phyloP scores from a whole-genome alignment of 169 alveolate species.

The Eimeria necatrix region DNA sequence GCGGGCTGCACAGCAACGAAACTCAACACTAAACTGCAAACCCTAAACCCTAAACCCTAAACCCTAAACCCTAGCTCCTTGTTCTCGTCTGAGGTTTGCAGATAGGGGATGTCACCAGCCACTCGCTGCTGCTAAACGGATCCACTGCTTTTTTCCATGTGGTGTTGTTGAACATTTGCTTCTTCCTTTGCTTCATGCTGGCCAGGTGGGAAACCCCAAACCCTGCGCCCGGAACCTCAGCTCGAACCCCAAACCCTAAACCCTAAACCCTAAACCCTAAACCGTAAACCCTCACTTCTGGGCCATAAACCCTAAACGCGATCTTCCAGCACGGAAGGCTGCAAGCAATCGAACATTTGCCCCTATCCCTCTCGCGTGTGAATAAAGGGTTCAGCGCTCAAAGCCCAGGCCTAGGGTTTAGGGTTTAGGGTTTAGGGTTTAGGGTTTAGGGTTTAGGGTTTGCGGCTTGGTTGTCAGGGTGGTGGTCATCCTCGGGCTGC shows the following conservation, averaged over 20 bases:
- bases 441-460: not conserved
- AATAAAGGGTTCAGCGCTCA: too few relatives aligned
- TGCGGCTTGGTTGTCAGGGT: conserved; percentile 27
- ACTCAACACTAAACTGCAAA: not conserved
- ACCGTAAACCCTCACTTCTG: not conserved
- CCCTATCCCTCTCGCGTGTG: too few relatives aligned
- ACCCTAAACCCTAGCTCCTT: not conserved
- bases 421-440: not conserved
- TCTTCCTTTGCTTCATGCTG: conserved; percentile 78
- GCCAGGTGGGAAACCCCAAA: conserved; percentile 49
- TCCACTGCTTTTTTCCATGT: conserved; percentile 72
- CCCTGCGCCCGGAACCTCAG: not conserved
- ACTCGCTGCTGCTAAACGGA: conserved; percentile 61
- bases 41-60: not conserved
- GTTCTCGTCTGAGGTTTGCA: not conserved
- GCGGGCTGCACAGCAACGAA: too few relatives aligned
- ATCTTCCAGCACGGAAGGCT: not conserved
- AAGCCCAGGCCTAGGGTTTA: too few relatives aligned
- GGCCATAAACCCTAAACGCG: not conserved
- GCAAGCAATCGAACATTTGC: not conserved
- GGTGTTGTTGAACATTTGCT: conserved; percentile 60
- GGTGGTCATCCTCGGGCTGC: conserved; percentile 71
- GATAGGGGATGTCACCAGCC: conserved; percentile 68
- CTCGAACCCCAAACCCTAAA: not conserved
- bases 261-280: not conserved